Evolutionary conservation across 495 filamentous ascomycete genomes (phyloP), one percentile per base, ranked within the genome.

Genomic region (Daldinia loculata): DNA sequence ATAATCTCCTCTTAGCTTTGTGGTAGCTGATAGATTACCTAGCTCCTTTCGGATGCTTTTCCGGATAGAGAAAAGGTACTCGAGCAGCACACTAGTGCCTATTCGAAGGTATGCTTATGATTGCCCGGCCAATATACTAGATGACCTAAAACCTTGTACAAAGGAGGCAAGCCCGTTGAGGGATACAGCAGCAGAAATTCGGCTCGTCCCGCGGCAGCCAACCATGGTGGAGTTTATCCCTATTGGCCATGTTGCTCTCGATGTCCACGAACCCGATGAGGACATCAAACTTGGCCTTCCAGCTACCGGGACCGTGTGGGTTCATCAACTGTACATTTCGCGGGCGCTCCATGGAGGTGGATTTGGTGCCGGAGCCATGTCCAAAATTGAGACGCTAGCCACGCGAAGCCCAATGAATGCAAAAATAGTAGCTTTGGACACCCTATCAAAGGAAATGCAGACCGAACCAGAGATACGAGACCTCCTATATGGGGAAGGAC

Each of bases 221-320:
- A 70, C 74, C 6, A 41, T 53, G 22, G 64, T 55, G 48, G 38
- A 63, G 26, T 82, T 82, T 73, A 66, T 75, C 14, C 80, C 81
- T n/a, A 69, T 82, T 56, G 80, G 81, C n/a, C 80, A 82, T 61
- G 78, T 82, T 17, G 80, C 78, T 6, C 57, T 83, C 4, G 75
- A 79, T 14, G 60, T 77, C 29, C 75, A 77, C n/a, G 43, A 60
- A 17, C 69, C 74, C 9, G 60, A 76, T n/a, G 70, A 76, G 36
- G 75, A 78, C 50, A 58, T 66, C 32, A 61, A 69, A 60, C 51
- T 76, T 3, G 71, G 64, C 6, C 69, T 74, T 38, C 74, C 71
- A 12, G 62, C 69, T 19, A 61, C 66, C 6, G 75, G 71, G 8
- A 67, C 79, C 12, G 78, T 78, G 56, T 80, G 76, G 71, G 70